Evolutionary conservation across 164 flowering plant genomes (phyloP).

Genomic region (Magnolia kwangsiensis): DNA sequence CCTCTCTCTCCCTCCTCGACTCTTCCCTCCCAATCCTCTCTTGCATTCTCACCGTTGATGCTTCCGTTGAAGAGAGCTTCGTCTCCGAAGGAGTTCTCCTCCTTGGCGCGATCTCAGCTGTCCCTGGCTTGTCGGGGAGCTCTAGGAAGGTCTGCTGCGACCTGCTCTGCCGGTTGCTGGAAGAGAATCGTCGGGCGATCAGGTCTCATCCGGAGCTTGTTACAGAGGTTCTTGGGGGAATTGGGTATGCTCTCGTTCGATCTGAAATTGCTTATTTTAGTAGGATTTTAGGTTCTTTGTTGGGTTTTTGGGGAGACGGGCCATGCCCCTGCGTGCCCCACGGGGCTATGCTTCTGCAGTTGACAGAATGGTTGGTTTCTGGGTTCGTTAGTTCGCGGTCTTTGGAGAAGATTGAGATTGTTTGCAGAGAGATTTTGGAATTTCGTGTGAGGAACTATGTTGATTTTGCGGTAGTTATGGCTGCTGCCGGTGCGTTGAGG

Average conservation of each 20-base stretch:
- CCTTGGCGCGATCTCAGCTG: slow-evolving; percentile 58
- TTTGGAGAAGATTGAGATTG: slow-evolving; percentile 34
- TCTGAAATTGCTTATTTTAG: slow-evolving; percentile 32
- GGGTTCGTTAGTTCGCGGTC: slow-evolving; percentile 34
- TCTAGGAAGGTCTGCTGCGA: slow-evolving; percentile 57
- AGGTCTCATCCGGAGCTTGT: slow-evolving; percentile 23
- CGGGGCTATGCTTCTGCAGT: slow-evolving; percentile 75
- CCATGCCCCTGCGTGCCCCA: slow-evolving; percentile 29
- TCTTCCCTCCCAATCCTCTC: slow-evolving; percentile 42
- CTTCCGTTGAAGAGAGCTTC: slow-evolving; percentile 14
- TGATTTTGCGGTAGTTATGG: slow-evolving; percentile 65
- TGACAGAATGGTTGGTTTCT: slow-evolving; percentile 79
- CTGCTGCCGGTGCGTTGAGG: slow-evolving; percentile 71
- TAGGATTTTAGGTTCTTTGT: slow-evolving; percentile 40
- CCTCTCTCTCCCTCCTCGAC: slow-evolving; percentile 45
- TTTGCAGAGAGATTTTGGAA: slow-evolving; percentile 28
- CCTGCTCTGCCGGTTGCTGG: slow-evolving; percentile 51
- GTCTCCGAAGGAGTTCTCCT: slow-evolving; percentile 51
- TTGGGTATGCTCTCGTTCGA: slow-evolving; percentile 78
- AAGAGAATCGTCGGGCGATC: slow-evolving; percentile 27
- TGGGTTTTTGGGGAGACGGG: slow-evolving; percentile 57
- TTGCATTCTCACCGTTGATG: slow-evolving; percentile 21
- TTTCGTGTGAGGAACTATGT: slow-evolving; percentile 21
- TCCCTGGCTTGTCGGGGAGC: slow-evolving; percentile 37
- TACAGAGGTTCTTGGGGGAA: slow-evolving; percentile 72